Base-by-base conservation (phyloP, 768 basidiomycete species). In the Tulasnella sp. region DNA sequence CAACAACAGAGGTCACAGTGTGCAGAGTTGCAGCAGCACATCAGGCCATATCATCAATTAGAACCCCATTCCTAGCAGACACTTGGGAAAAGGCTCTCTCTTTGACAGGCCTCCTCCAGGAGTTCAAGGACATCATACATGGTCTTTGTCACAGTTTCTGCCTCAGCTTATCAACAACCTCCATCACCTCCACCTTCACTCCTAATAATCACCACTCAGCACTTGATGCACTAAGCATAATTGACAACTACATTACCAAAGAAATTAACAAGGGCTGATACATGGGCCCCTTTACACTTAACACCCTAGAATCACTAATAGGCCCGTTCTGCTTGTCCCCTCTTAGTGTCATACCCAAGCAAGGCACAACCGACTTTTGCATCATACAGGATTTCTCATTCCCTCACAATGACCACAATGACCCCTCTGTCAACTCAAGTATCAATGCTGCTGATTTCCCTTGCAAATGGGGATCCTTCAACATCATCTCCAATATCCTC, bases 401-500 rank as follows among this genome's bases (percentile, higher is more conserved):
- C 55, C 72, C 71, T 0, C 38, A 66, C 0, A 53, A 43, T 56
- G 34, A 71, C 38, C 67, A 59, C 68, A 29, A 9, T 19, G 3
- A 1, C 63, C 51, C 58, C 0, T 75, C 71, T 0, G 55, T 75
- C 4, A 75, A 75, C 54, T 53, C 69, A 1, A 53, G 60, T 11
- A 70, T 74, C 13, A 48, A 72, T 45, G 61, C 65, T 0, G 64
- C 71, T 45, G 42, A 69, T 19, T 76, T 73, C 51, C 69, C 66
- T 15, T 70, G 68, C 0, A 67, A 54, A 0, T 77, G 76, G 76
- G 73, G 74, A 0, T 71, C 74, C 1, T 77, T 77, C 2, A 56
- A 63, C 0, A 61, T 67, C 3, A 66, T 66, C 23, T 67, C 50
- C 19, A 53, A 66, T 0, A n/a, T 70, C 2, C 65, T 74, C 0